Base-by-base conservation (phyloP, 164 flowering plant species). In the Nymphaea thermarum region DNA sequence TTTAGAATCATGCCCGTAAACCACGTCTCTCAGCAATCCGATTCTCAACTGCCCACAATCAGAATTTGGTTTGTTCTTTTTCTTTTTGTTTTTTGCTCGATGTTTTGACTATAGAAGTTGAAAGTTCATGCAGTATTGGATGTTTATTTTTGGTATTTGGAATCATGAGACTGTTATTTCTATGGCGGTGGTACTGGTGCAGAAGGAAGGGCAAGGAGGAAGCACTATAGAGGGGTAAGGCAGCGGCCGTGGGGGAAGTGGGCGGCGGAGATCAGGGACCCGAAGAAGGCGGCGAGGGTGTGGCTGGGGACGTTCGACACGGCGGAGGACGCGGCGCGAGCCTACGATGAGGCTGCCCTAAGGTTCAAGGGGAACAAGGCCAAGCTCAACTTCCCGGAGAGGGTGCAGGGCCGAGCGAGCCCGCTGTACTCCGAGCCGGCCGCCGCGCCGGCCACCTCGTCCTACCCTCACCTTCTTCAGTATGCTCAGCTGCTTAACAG, bases 211-310 rank as follows among this genome's bases (percentile, higher is more conserved):
- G 64, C 42, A 15, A 42, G 18, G 65, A 69, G 66, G 63, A 69
- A 65, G 25, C 43, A 47, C 65, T 69, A 69, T 42, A 63, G 71
- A 8, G 71, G 71, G 18, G 71, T 69, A 16, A 45, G 71, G 63
- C 63, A 61, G 42, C 25, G 63, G 63, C 63, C 63, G n/a, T 61
- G 63, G 63, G 63, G 63, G n/a, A 69, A 69, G 63, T 69, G 71
- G 71, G 71, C 71, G 12, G 66, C 71, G 10, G 71, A 69, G 66
- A 69, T 69, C 18, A 44, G 71, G 15, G 71, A 69, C 66, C 71
- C 71, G n/a, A 63, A 69, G 12, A 69, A 63, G 17, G 71, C 71
- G 14, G 71, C 71, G 16, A 64, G 71, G 8, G 71, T 69, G 15
- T 69, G 71, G 71, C 71, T 69, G 5, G 71, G 71, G 51, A 61